These are phyloP conservation scores for Cryomyces minteri DNA, from an alignment of 495 filamentous ascomycete genomes.

Conservation along the genomic window DNA sequence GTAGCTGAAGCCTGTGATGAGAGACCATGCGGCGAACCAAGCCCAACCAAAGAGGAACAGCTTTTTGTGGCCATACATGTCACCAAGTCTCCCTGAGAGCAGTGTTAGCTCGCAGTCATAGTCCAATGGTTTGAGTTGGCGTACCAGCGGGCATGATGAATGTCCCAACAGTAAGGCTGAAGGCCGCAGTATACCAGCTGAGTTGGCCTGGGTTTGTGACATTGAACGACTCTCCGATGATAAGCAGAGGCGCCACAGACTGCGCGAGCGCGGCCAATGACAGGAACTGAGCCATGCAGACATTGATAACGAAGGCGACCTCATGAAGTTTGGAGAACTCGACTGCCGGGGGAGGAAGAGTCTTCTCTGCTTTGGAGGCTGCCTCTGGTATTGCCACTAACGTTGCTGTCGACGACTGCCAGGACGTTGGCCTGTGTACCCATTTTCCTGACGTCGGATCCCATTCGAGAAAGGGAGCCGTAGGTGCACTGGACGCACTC, in stretches of 20 bases:
- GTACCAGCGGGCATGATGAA: slow-evolving; percentile 12
- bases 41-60: slow-evolving; percentile 5
- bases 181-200: slow-evolving; percentile 9
- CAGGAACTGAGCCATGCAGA: not conserved
- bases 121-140: not conserved
- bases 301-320: too few species aligned
- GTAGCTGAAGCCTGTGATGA: slow-evolving; percentile 2
- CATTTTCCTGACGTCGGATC: too few species aligned
- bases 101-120: not conserved
- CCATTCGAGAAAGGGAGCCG: too few species aligned
- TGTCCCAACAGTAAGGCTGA: slow-evolving; percentile 11
- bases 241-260: slow-evolving; percentile 1
- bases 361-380: too few species aligned
- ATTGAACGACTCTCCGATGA: slow-evolving; percentile 3
- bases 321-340: too few species aligned
- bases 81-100: not conserved
- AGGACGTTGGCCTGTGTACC: too few species aligned
- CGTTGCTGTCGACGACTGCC: too few species aligned
- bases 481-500: too few species aligned
- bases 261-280: slow-evolving; percentile 1
- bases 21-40: slow-evolving; percentile 12
- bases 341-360: too few species aligned
- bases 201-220: slow-evolving; percentile 3
- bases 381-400: too few species aligned
- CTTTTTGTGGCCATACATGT: slow-evolving; percentile 8